Evolutionary conservation across 768 basidiomycete genomes (phyloP), one percentile per base, ranked within the genome.

Genomic region (Russula dissimulans): DNA sequence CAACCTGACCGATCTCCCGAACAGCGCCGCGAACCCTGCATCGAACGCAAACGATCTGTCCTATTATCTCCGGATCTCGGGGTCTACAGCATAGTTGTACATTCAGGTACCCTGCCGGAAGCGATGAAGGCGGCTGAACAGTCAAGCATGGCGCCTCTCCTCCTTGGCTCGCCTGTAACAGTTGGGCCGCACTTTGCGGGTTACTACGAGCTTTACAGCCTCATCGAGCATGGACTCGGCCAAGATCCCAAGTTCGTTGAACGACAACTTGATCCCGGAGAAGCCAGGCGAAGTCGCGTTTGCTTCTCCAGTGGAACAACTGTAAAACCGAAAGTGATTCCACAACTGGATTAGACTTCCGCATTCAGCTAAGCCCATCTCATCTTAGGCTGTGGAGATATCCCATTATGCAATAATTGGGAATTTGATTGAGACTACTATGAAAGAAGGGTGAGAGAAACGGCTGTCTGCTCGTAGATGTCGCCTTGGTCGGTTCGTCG

Each of bases 231-330:
- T 67, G 78, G 77, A 7, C 65, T 67, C 67, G 65, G 56, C 66
- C 67, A 60, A 64, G 70, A 47, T 60, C 72, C 62, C 66, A 69
- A 63, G 57, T 85, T 80, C 63, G 67, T 68, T 18, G 80, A 85
- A 54, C 70, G 73, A 17, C 72, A 67, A 36, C 74, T 87, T 46
- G 63, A 67, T 31, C 75, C 76, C 14, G 86, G 84, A 12, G 85
- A 86, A 69, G 81, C 77, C n/a, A 82, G 65, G 79, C 73, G 17
- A 78, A 80, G 60, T 88, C 11, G 87, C 87, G 3, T 81, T 72
- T 88, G 56, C 80, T 77, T 89, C 65, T 87, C 86, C 1, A 87
- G 85, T 60, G 87, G 87, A 8, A 89, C 87, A 22, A 89, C 86
- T 12, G 86, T 86, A 69, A 73, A 71, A 68, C 74, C 70, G 31